Evolutionary conservation across 73 alveolate genomes (phyloP), one percentile per base, ranked within the genome.

Genomic region (Paramecium primaurelia): DNA sequence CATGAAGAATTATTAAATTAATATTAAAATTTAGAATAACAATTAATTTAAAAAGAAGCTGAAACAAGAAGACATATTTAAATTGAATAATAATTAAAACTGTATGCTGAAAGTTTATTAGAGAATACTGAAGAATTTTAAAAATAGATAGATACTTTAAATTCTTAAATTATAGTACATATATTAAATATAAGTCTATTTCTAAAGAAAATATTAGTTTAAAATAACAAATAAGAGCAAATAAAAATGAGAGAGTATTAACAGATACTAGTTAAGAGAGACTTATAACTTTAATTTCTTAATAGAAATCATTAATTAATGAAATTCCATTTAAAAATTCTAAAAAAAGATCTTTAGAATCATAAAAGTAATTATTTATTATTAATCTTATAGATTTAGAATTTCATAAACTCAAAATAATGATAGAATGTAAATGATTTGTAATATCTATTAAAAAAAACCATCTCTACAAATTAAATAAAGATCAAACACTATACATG

Each of bases 1-100:
- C 42, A 28, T 64, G 84, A 64, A 32, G 84, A 64, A 28, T 64
- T 64, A 64, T 64, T 32, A 64, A 64, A 32, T 64, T 64, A 64
- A 64, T 64, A 64, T 64, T 32, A 64, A 32, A 34, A 64, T 32
- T 64, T 64, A 64, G 84, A 64, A 34, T 32, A 64, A 34, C 47
- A 64, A 64, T 64, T 64, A 26, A 64, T 64, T 64, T 64, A 26
- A 64, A 64, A 64, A 64, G 84, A 64, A 64, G 84, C 84, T 12
- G 84, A 64, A 64, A 26, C 84, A 28, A 64, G 84, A 64, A 12
- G 47, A 64, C 84, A 64, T 64, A 32, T 64, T 28, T 64, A 64
- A 9, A 64, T 64, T 64, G 84, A 64, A 64, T 64, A 64, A 12
- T 32, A 64, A 64, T 32, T 64, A 32, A 64, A 64, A 64, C 26